Evolutionary conservation across 768 basidiomycete species (phyloP).

Genomic region (Fomitopsis pulvina): DNA sequence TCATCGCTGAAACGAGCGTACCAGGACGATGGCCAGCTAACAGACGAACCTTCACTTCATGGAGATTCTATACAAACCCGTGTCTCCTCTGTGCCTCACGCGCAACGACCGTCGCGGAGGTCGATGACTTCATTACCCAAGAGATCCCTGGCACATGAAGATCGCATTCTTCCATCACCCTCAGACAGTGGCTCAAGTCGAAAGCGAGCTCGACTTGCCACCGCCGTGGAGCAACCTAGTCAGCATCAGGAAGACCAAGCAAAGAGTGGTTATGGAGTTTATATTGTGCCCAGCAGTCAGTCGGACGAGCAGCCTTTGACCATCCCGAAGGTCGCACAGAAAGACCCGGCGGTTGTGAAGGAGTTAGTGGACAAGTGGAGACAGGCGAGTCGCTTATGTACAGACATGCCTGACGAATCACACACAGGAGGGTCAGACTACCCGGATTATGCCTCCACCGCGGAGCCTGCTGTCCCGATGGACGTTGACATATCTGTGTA

Average conservation of each 20-base stretch:
- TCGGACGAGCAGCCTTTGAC: conserved; percentile 58
- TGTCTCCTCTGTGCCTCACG: neutral
- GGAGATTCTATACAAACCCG: too few species aligned
- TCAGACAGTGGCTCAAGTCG: neutral
- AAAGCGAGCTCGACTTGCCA: conserved; percentile 32
- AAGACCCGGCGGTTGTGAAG: conserved; percentile 23
- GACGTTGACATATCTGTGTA: conserved; percentile 16
- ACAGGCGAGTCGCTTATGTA: conserved; percentile 3
- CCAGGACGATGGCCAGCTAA: too few species aligned
- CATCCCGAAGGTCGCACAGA: conserved; percentile 20
- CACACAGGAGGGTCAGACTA: too few species aligned
- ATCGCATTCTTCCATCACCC: neutral
- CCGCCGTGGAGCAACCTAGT: conserved; percentile 15
- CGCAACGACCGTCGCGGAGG: neutral
- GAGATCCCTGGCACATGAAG: neutral
- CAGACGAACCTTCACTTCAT: too few species aligned
- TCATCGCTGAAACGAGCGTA: conserved; percentile 1
- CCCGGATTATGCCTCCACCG: neutral
- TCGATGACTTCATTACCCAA: neutral
- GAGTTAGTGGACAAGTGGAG: conserved; percentile 40
- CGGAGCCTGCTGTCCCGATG: neutral
- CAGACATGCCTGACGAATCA: neutral
- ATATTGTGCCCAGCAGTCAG: conserved; percentile 56
- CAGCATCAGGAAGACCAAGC: neutral
- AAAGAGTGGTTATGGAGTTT: conserved; percentile 16